phyloP scores from a whole-genome alignment of 495 filamentous ascomycete species.

The Penicillium ochrochloron region DNA sequence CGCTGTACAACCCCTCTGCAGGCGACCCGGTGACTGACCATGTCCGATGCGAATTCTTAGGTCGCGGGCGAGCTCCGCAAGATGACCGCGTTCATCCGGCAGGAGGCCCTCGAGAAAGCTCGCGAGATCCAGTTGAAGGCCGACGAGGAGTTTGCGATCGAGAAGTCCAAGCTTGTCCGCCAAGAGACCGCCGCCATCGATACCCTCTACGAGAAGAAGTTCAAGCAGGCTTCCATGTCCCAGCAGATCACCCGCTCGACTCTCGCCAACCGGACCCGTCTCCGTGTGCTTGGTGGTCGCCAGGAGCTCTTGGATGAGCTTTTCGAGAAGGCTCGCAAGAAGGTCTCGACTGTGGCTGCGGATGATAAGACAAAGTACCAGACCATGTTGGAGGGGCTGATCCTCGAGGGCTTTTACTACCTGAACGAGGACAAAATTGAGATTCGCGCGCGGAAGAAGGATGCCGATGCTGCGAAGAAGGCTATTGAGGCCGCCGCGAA shows the following conservation, averaged over 20 bases:
- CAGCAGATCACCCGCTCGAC: slow-evolving; percentile 97
- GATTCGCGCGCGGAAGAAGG: slow-evolving; percentile 77
- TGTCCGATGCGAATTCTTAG: slow-evolving; percentile 47
- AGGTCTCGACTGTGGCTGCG: slow-evolving; percentile 62
- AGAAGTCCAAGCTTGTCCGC: slow-evolving; percentile 97
- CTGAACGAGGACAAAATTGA: slow-evolving; percentile 77
- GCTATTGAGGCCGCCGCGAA: slow-evolving; percentile 73
- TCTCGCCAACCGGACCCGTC: slow-evolving; percentile 89
- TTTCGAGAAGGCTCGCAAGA: slow-evolving; percentile 75
- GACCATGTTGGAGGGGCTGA: slow-evolving; percentile 71
- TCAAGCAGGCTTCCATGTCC: slow-evolving; percentile 94
- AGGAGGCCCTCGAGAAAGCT: slow-evolving; percentile 96
- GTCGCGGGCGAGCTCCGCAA: slow-evolving; percentile 96
- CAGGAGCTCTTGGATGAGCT: slow-evolving; percentile 93
- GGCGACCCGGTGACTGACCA: slow-evolving; percentile 23
- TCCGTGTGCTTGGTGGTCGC: slow-evolving; percentile 81
- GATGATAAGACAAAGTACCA: slow-evolving; percentile 76
- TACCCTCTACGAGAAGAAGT: slow-evolving; percentile 90
- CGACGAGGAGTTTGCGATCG: slow-evolving; percentile 97
- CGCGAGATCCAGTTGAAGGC: slow-evolving; percentile 96
- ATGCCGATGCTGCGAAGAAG: slow-evolving; percentile 71
- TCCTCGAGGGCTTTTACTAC: slow-evolving; percentile 89
- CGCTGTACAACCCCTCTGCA: slow-evolving; percentile 8
- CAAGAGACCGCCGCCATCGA: slow-evolving; percentile 94
- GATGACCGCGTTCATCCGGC: slow-evolving; percentile 99